Conservation (phyloP, 2,329 filamentous ascomycete species). For the Nigrospora osmanthi region DNA sequence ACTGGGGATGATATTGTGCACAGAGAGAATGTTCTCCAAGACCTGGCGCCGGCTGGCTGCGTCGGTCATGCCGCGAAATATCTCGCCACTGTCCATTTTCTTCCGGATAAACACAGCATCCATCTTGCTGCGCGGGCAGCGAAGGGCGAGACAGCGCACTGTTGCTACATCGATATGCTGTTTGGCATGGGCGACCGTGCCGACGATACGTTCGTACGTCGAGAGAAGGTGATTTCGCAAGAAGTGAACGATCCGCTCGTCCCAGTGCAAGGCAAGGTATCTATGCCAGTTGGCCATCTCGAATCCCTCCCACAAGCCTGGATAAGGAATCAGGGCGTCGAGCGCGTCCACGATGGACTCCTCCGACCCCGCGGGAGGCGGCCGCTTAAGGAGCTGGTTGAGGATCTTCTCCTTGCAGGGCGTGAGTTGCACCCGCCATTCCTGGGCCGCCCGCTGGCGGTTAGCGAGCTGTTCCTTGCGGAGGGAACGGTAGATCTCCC, state of each 20-base stretch:
- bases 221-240: not conserved
- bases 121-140: not conserved
- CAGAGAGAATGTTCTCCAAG: constrained; percentile 4
- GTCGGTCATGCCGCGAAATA: constrained; percentile 5
- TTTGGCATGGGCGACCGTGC: not conserved
- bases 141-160: not conserved
- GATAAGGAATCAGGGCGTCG: not conserved
- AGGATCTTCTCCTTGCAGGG: constrained; percentile 1
- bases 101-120: not conserved
- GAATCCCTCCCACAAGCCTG: constrained; percentile 2
- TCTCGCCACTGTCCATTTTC: constrained; percentile 4
- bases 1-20: constrained; percentile 8
- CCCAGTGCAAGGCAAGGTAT: constrained; percentile 2
- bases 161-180: not conserved
- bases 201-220: not conserved
- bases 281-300: constrained; percentile 2
- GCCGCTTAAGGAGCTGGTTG: not conserved
- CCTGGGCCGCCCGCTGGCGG: not conserved
- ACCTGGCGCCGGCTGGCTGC: constrained; percentile 3
- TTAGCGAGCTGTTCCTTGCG: not conserved
- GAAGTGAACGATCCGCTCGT: not conserved
- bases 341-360: not conserved
- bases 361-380: not conserved
- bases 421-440: not conserved
- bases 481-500: not conserved